Base-by-base conservation (phyloP, 495 filamentous ascomycete genomes). In the Neurospora discreta region DNA sequence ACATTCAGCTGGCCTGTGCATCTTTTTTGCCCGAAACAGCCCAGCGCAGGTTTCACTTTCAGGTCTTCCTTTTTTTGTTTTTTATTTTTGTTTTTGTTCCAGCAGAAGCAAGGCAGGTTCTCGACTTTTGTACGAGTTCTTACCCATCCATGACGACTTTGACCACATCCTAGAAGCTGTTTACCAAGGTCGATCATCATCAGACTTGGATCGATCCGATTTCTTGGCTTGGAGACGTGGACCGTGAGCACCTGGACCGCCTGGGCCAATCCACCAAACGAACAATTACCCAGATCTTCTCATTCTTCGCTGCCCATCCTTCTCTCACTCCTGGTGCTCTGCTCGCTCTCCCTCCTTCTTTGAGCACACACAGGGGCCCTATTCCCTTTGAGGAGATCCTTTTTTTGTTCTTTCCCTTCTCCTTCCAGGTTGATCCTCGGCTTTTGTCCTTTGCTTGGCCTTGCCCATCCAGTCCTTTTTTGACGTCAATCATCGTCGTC, bases 341-440 rank as follows among this genome's bases (percentile, higher is more conserved):
- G 44, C 44, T 52, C 44, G 6, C 38, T 38, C 38, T 68, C 73
- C 69, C 70, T 44, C 72, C 58, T 36, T 38, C 41, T 44, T 70
- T 68, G 70, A 68, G 68, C 40, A 67, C 6, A 67, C 6, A 65
- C 30, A 65, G 52, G 52, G 52, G 46, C 9, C 33, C 40, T 42
- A 6, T 42, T 16, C 18, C 46, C 39, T 16, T 68, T 69, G 10
- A 15, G 30, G 39, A 36, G 33, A 42, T 68, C 11, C 36, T 68
- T 36, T 68, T 36, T 6, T 38, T 39, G 36, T 40, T 71, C 44
- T 6, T 52, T 70, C 20, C 11, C 73, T 68, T 39, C 39, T 85
- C 83, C 77, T 83, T 81, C 82, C 83, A 81, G 83, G 84, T 86
- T 84, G 84, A 86, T 80, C 83, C 84, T 86, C 78, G 82, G 83